Percentiles rank a stretch among this genome's conserved stretches.
Evolutionary conservation across 805 yeast genomes (phyloP).

Genomic region (Barnettozyma sucrosica): DNA sequence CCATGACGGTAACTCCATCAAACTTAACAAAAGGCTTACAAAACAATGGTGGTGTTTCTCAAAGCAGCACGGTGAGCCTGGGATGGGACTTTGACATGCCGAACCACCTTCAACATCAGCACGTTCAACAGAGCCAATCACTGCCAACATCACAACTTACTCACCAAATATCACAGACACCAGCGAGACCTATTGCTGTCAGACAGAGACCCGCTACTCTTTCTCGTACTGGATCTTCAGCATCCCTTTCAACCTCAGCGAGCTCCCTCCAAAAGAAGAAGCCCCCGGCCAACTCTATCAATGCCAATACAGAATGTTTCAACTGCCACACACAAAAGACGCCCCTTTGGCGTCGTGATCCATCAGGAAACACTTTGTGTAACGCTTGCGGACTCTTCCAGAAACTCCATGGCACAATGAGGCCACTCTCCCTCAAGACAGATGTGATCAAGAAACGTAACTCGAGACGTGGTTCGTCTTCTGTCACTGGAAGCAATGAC

Average conservation of each 20-base stretch:
- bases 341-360: constrained; percentile 90
- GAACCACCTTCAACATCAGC: constrained; percentile 1
- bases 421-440: constrained; percentile 85
- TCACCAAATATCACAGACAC: neutral
- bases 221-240: constrained; percentile 11
- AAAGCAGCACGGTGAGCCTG: neutral
- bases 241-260: constrained; percentile 18
- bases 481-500: constrained; percentile 11
- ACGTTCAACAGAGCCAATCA: constrained; percentile 10
- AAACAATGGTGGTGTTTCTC: neutral
- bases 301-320: constrained; percentile 47
- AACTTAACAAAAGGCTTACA: constrained; percentile 19
- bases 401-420: constrained; percentile 85
- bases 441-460: constrained; percentile 83
- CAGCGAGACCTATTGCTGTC: neutral
- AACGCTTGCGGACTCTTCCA: constrained; percentile 93
- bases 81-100: neutral
- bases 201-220: neutral
- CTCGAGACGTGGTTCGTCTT: constrained; percentile 23
- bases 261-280: constrained; percentile 21
- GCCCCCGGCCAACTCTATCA: constrained; percentile 13
- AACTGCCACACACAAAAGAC: constrained; percentile 88
- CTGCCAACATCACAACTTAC: constrained; percentile 5
- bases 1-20: constrained; percentile 12
- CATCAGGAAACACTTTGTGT: constrained; percentile 85